These are phyloP conservation scores for Eremomyces bilateralis DNA, from an alignment of 495 filamentous ascomycete genomes.

Conservation along the genomic window DNA sequence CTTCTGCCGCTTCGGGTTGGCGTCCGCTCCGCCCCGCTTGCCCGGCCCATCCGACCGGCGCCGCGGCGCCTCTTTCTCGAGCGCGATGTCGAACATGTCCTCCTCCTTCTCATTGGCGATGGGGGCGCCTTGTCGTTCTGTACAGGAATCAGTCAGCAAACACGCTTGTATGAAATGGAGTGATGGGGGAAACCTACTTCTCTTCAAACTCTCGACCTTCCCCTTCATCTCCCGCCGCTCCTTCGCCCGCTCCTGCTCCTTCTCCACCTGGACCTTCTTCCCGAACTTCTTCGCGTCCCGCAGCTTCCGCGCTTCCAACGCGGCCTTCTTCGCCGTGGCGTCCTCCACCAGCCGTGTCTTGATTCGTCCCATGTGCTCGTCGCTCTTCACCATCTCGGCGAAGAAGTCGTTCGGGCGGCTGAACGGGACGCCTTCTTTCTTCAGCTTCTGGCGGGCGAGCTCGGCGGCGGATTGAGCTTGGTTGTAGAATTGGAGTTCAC, in stretches of 20 bases:
- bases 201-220: conserved; percentile 81
- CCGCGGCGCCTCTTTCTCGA: conserved; percentile 37
- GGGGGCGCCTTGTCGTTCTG: conserved; percentile 67
- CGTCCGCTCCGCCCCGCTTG: no score
- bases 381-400: conserved; percentile 94
- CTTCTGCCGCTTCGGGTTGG: conserved; percentile 61
- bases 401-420: conserved; percentile 85
- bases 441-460: conserved; percentile 45
- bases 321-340: conserved; percentile 77
- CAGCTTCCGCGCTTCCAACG: conserved; percentile 74
- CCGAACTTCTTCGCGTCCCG: conserved; percentile 97
- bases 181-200: conserved; percentile 41
- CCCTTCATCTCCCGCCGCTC: conserved; percentile 78
- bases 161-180: conserved; percentile 6
- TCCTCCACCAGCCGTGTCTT: conserved; percentile 85
- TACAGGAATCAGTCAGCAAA: conserved; percentile 10
- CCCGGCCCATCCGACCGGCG: conserved; percentile 11
- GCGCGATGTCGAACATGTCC: conserved; percentile 83
- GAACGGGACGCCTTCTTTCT: conserved; percentile 67
- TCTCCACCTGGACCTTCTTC: conserved; percentile 93
- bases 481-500: conserved; percentile 85
- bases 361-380: conserved; percentile 94
- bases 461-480: conserved; percentile 64
- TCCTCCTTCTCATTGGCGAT: conserved; percentile 40
- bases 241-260: conserved; percentile 79